Evolutionary conservation across 2,329 filamentous ascomycete genomes (phyloP).

Genomic region (Coniochaeta ligniaria): DNA sequence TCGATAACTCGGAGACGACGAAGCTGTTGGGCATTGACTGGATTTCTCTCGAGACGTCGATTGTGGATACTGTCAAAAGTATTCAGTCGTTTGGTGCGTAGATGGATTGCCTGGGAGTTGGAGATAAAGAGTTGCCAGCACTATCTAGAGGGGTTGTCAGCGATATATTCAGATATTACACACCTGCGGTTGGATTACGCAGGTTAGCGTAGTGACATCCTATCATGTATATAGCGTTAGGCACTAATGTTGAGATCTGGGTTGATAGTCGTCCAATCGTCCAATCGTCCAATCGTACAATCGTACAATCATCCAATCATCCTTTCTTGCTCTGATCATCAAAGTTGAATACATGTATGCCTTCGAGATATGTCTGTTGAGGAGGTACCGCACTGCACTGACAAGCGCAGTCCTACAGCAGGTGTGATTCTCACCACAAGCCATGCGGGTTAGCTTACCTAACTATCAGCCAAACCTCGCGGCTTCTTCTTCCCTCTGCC

Average conservation of each 20-base stretch:
- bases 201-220: neutral
- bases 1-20: constrained; percentile 51
- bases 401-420: neutral
- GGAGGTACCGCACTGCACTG: neutral
- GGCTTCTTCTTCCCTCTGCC: neutral
- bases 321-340: neutral
- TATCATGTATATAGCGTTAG: neutral
- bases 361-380: neutral
- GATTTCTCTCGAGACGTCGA: constrained; percentile 51
- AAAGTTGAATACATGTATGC: neutral
- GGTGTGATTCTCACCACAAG: neutral
- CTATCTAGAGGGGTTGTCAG: neutral
- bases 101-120: neutral
- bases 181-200: neutral
- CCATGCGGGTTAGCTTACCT: neutral
- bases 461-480: neutral
- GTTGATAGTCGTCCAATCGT: no score
- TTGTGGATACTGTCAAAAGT: constrained; percentile 57
- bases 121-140: neutral
- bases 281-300: neutral
- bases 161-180: neutral
- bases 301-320: neutral
- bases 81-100: constrained; percentile 40
- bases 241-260: no score
- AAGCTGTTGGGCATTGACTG: constrained; percentile 57